Percentiles rank a stretch among this genome's conserved stretches.
Conservation (phyloP, 768 basidiomycete genomes). For the Mrakia gelida region DNA sequence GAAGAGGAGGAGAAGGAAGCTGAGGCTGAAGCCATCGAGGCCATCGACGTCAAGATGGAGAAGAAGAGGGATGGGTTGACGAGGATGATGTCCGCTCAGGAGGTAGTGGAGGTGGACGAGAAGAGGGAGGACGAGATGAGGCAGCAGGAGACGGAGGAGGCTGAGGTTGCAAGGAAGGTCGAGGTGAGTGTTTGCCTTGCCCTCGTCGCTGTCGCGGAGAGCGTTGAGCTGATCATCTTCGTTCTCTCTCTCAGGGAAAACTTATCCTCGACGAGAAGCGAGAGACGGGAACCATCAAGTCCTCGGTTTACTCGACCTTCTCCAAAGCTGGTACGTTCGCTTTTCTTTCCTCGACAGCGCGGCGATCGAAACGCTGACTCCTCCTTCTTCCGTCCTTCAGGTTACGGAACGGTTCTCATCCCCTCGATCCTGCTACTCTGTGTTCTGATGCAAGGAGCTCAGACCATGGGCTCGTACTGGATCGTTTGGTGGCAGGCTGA, state of each 20-base stretch:
- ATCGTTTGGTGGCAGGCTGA: constrained; percentile 28
- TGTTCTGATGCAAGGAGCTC: constrained; percentile 3
- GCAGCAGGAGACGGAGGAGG: not conserved
- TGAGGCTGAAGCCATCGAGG: constrained; percentile 15
- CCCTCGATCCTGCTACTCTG: not conserved
- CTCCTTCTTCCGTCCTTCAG: not conserved
- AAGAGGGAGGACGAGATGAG: not conserved
- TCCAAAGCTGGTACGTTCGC: constrained; percentile 54
- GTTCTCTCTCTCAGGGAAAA: constrained; percentile 45
- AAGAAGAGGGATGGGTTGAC: not conserved
- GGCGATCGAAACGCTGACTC: not conserved
- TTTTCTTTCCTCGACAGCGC: not conserved
- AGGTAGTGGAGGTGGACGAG: constrained; percentile 1
- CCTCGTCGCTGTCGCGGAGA: not conserved
- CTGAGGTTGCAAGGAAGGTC: not conserved
- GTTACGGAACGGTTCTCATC: not conserved
- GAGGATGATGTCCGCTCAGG: constrained; percentile 1
- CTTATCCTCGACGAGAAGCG: constrained; percentile 26
- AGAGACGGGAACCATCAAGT: constrained; percentile 49
- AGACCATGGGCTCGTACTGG: constrained; percentile 4
- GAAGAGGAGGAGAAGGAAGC: constrained; percentile 43
- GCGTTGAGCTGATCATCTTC: constrained; percentile 31
- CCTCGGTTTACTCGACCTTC: constrained; percentile 62
- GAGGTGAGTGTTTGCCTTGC: constrained; percentile 10
- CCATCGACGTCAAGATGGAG: not conserved